Percentiles rank a stretch among this genome's conserved stretches.
phyloP scores from a whole-genome alignment of 2,329 filamentous ascomycete species.

The Alternaria sp. region DNA sequence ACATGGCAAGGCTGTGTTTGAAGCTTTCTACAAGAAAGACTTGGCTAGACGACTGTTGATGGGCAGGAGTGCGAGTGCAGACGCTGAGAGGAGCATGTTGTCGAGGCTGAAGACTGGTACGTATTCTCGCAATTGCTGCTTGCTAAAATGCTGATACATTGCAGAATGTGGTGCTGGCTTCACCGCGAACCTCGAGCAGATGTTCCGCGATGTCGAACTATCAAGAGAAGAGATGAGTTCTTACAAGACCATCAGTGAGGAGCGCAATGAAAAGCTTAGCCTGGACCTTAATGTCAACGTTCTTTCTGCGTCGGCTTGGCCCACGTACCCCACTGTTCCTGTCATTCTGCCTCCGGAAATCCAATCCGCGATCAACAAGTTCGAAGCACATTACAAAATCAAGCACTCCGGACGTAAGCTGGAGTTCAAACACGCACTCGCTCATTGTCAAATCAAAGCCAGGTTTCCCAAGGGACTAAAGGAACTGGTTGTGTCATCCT shows the following conservation, averaged over 20 bases:
- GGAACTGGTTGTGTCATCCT: conserved; percentile 88
- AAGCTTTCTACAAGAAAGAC: conserved; percentile 99
- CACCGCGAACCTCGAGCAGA: conserved; percentile 96
- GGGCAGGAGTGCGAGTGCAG: conserved; percentile 90
- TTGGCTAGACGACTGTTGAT: conserved; percentile 88
- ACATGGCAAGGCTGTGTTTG: conserved; percentile 95
- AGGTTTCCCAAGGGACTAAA: conserved; percentile 81
- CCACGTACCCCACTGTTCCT: conserved; percentile 80
- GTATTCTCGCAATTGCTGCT: neutral
- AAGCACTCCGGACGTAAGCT: conserved; percentile 90
- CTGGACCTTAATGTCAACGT: conserved; percentile 87
- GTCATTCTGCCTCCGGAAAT: conserved; percentile 80
- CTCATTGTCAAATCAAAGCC: conserved; percentile 85
- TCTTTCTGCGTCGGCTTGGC: conserved; percentile 91
- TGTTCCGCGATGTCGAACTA: conserved; percentile 98
- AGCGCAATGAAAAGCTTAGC: conserved; percentile 63
- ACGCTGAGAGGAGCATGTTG: conserved; percentile 96
- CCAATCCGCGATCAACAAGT: conserved; percentile 77
- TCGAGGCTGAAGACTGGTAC: conserved; percentile 79
- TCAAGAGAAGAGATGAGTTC: conserved; percentile 91
- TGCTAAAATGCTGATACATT: conserved; percentile 17
- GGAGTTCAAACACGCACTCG: conserved; percentile 92
- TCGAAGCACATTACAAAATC: conserved; percentile 83
- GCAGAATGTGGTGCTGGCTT: conserved; percentile 89
- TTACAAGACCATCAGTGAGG: conserved; percentile 75